Base-by-base conservation (phyloP, 2,329 filamentous ascomycete species). In the Apiospora hydei region DNA sequence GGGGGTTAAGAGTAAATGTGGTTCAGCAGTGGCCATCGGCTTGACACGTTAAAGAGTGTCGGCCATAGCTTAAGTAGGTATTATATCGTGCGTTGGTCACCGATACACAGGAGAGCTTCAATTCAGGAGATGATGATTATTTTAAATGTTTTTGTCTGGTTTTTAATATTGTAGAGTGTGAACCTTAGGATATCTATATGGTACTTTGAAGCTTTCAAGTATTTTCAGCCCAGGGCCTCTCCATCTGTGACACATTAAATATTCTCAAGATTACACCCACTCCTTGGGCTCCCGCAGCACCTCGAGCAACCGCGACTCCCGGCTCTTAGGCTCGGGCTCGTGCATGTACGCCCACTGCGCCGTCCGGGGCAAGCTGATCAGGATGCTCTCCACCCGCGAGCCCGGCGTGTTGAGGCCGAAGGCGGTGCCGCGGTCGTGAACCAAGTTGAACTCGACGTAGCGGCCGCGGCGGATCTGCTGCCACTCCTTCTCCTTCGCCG, bases 401-500 rank as follows among this genome's bases (percentile, higher is more conserved):
- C 94, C 94, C 0, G 96, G 96, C 0, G 96, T 98, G 79, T 96
- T 96, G 75, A 99, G 85, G 1, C 96, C 96, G 82, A 99, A 99
- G 10, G 93, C 92, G 2, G 96, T 99, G 3, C 96, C 96, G 38
- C 96, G 90, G 84, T 99, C 96, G 83, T 99, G 95, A 71, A 99
- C 94, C 49, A 99, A 88, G 84, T 99, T 99, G 84, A 99, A 99
- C 84, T 99, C 96, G 74, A 99, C 96, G 81, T 99, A 99, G 78
- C 95, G 89, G n/a, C 96, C 96, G 75, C 96, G 87, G 69, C 96
- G 89, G 74, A 99, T 87, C 85, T 98, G 96, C 85, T 99, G 96
- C 96, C 96, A 99, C 76, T 94, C 90, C 86, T 98, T 98, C 84
- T 98, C 93, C 76, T 91, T 88, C 67, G 93, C 92, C 0, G 91